Evolutionary conservation across 2,329 filamentous ascomycete genomes (phyloP).

Genomic region (Colletotrichum eremochloae): DNA sequence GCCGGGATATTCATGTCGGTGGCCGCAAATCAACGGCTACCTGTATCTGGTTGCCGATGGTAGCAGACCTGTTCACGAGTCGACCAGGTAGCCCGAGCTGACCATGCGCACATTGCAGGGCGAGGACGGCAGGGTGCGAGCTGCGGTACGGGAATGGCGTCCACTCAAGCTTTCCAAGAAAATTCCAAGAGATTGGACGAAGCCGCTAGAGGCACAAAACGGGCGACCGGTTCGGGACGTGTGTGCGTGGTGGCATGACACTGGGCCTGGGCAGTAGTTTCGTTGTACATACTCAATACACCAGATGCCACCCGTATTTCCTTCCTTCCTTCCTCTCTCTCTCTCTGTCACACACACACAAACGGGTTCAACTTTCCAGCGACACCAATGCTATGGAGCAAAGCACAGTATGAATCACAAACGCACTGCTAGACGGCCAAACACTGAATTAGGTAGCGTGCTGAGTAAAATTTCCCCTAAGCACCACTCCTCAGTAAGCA

Average conservation of each 20-base stretch:
- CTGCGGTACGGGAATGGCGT: conserved; percentile 41
- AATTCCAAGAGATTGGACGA: conserved; percentile 43
- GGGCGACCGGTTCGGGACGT: conserved; percentile 24
- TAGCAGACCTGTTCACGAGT: not conserved
- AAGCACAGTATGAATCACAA: not conserved
- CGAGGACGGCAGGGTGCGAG: conserved; percentile 32
- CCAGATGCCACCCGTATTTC: not conserved
- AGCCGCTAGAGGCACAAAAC: conserved; percentile 39
- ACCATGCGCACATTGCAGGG: conserved; percentile 21
- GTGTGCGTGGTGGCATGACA: conserved; percentile 18
- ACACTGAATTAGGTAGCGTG: conserved; percentile 1
- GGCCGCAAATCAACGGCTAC: not conserved
- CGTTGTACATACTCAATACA: not conserved
- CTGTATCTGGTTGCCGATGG: not conserved
- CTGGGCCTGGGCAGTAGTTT: conserved; percentile 1
- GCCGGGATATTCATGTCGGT: not conserved
- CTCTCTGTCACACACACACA: too few relatives aligned
- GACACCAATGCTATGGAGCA: not conserved
- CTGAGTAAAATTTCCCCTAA: not conserved
- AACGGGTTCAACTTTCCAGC: not conserved
- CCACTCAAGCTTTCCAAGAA: conserved; percentile 43
- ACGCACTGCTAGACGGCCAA: not conserved
- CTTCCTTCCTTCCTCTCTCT: too few relatives aligned
- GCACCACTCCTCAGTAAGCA: conserved; percentile 17
- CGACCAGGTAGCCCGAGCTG: not conserved